A percentile compares a stretch with the other conserved stretches of the same genome.
phyloP scores from a whole-genome alignment of 2,329 filamentous ascomycete genomes.

The Diaporthe ampelina region DNA sequence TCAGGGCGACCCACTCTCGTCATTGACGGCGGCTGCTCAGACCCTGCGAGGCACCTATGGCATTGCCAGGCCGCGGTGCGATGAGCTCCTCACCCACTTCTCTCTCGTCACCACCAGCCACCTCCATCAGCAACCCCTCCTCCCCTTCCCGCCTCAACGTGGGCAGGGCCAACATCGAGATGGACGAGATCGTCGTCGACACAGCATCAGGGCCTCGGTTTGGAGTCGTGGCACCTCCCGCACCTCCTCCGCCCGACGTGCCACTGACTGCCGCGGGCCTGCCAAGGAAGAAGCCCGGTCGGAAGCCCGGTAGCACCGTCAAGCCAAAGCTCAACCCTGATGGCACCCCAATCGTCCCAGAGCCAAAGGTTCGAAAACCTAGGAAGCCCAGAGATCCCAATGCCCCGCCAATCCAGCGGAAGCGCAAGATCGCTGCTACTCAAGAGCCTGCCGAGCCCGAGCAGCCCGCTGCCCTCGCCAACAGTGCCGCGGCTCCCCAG shows the following conservation, averaged over 20 bases:
- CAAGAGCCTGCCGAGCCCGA: constrained; percentile 48
- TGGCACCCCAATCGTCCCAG: constrained; percentile 52
- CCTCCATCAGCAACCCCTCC: constrained; percentile 63
- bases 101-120: constrained; percentile 66
- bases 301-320: constrained; percentile 72
- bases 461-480: constrained; percentile 20
- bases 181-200: constrained; percentile 66
- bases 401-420: constrained; percentile 66
- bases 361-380: constrained; percentile 65
- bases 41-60: constrained; percentile 22
- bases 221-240: constrained; percentile 47
- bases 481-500: constrained; percentile 47
- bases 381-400: constrained; percentile 73
- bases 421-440: constrained; percentile 63
- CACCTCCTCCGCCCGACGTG: constrained; percentile 55
- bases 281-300: constrained; percentile 74
- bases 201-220: constrained; percentile 53
- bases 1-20: not conserved
- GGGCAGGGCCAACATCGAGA: constrained; percentile 54
- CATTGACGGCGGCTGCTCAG: constrained; percentile 6
- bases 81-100: constrained; percentile 63
- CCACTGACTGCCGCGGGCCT: constrained; percentile 70
- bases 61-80: constrained; percentile 45
- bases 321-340: constrained; percentile 59
- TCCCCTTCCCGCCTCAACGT: constrained; percentile 58